Evolutionary conservation across 352 stramenopile genomes (phyloP).

Genomic region (Pythium phragmitis): DNA sequence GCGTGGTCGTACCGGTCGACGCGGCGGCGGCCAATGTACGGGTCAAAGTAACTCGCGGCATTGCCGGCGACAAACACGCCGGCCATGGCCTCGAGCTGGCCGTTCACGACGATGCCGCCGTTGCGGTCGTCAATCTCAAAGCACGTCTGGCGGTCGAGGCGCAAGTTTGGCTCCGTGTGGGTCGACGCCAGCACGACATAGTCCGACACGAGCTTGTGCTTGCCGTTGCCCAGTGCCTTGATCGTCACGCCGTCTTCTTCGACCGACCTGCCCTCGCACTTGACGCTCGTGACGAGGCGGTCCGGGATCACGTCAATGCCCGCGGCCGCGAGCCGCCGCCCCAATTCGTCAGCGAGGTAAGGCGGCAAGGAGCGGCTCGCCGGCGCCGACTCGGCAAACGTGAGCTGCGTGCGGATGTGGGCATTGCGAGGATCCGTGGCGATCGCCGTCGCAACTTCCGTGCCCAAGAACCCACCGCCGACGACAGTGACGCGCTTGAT

Average conservation of each 20-base stretch:
- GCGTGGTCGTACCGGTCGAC: slow-evolving; percentile 92
- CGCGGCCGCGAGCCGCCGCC: slow-evolving; percentile 40
- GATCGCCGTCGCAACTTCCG: slow-evolving; percentile 77
- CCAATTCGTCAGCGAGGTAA: slow-evolving; percentile 84
- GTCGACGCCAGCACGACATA: slow-evolving; percentile 92
- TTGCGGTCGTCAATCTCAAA: slow-evolving; percentile 87
- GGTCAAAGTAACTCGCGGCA: slow-evolving; percentile 89
- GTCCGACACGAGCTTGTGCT: slow-evolving; percentile 76
- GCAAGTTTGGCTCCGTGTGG: slow-evolving; percentile 84
- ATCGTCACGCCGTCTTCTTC: slow-evolving; percentile 53
- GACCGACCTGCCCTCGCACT: slow-evolving; percentile 38
- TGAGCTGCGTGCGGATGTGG: slow-evolving; percentile 46
- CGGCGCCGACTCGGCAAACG: slow-evolving; percentile 53
- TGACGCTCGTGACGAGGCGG: slow-evolving; percentile 77
- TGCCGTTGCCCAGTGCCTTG: slow-evolving; percentile 64
- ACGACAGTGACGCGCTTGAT: slow-evolving; percentile 78
- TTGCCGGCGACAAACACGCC: slow-evolving; percentile 91
- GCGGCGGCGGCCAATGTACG: slow-evolving; percentile 80
- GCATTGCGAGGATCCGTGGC: slow-evolving; percentile 60
- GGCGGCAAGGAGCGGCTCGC: slow-evolving; percentile 71
- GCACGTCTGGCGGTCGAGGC: slow-evolving; percentile 56
- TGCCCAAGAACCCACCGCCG: slow-evolving; percentile 89
- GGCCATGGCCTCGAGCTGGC: slow-evolving; percentile 85
- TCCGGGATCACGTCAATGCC: slow-evolving; percentile 73
- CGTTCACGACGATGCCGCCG: slow-evolving; percentile 90